Base-by-base conservation (phyloP, 768 basidiomycete species). In the Leccinellum albellum region DNA sequence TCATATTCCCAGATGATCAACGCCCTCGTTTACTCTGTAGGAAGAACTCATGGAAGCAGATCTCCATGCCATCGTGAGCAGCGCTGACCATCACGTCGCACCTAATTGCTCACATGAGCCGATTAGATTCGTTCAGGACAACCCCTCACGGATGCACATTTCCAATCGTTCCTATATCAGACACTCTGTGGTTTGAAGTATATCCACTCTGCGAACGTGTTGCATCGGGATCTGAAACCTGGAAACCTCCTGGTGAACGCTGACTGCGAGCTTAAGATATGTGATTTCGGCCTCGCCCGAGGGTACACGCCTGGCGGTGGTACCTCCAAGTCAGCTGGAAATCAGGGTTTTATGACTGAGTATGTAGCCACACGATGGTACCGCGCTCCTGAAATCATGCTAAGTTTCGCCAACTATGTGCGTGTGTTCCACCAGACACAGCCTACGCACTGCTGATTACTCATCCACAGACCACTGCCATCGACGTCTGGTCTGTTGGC, bases 1-100 rank as follows among this genome's bases (percentile, higher is more conserved):
- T 55, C n/a, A 37, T 12, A n/a, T 58, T 37, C 20, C n/a, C 32
- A n/a, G 33, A 56, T 47, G 24, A 54, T 49, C 21, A 17, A 53
- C 28, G n/a, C 15, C 45, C n/a, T 29, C 42, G 24, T 51, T 55
- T 33, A 56, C 8, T 35, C 55, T 55, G 35, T 74, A 98, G 90
- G 95, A 98, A 77, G 97, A 99, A 73, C 85, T 98, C 64, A 99
- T 98, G 97, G 97, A 99, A 71, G 97, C 97, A 54, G 97, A 99
- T 83, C 81, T 99, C 20, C 97, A 98, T 67, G 97, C 97, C 20
- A 99, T 99, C 73, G 94, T 95, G 65, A 73, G 84, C 69, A 21
- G 44, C 44, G 14, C 20, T 35, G 8, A 23, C 6, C 20, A 28
- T 37, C 31, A 29, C 21, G 20, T n/a, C 37, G 35, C 28, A 21